Evolutionary conservation across 78 protist genomes (phyloP).

Genomic region (Isochrysis galbana): DNA sequence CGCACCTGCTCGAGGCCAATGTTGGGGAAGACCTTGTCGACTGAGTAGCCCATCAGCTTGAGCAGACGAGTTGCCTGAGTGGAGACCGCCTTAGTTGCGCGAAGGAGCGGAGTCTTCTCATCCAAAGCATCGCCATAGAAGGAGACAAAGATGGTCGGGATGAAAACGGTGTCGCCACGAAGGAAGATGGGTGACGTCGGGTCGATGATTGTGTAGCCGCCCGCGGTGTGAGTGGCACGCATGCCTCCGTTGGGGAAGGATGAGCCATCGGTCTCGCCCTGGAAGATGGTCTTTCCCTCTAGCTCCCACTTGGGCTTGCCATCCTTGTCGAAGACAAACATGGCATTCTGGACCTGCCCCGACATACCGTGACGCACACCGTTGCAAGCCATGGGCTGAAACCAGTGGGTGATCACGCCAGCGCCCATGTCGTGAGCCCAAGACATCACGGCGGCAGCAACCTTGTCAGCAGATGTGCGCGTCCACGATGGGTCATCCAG

Average conservation of each 20-base stretch:
- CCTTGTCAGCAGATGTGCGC: conserved; percentile 10
- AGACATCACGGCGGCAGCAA: conserved; percentile 77
- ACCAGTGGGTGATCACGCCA: conserved; percentile 85
- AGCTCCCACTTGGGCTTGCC: conserved; percentile 50
- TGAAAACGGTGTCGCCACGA: conserved; percentile 56
- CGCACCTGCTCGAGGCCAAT: too few species aligned
- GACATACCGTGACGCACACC: conserved; percentile 44
- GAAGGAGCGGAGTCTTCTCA: conserved; percentile 87
- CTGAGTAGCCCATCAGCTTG: too few species aligned
- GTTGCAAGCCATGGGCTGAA: conserved; percentile 61
- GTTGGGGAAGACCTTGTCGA: too few species aligned
- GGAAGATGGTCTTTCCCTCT: conserved; percentile 69
- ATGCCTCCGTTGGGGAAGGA: conserved; percentile 92
- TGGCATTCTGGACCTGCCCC: conserved; percentile 43
- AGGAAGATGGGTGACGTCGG: conserved; percentile 81
- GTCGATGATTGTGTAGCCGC: conserved; percentile 92
- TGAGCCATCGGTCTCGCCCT: conserved; percentile 90
- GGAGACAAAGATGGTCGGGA: conserved; percentile 77
- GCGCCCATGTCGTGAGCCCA: conserved; percentile 88
- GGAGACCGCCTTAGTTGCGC: conserved; percentile 34
- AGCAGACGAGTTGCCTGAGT: too few species aligned
- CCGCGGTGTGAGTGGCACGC: conserved; percentile 85
- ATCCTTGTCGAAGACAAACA: conserved; percentile 50
- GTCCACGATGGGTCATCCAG: neutral
- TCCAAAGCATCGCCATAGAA: conserved; percentile 84